Evolutionary conservation across 2,329 filamentous ascomycete species (phyloP), one percentile per base, ranked within the genome.

Genomic region (Cladosporium austrohemisphaericum): DNA sequence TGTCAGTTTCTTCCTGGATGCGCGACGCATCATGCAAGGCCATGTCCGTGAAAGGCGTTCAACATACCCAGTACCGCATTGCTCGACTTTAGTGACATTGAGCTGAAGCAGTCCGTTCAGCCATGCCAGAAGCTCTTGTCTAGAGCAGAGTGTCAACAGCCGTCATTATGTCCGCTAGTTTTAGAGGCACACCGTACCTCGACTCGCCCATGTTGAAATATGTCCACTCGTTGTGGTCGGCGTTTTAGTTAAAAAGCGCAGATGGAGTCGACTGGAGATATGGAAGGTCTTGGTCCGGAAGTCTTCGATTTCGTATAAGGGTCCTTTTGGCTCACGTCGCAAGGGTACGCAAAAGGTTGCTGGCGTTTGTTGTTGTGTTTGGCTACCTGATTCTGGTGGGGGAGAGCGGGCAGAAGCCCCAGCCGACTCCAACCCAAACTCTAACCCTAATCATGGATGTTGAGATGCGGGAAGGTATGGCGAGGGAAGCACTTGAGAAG

Each of bases 31-130:
- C n/a, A n/a, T n/a, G n/a, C n/a, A n/a, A n/a, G n/a, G n/a, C n/a
- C n/a, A n/a, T n/a, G n/a, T n/a, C n/a, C n/a, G n/a, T 9, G 20
- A 29, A 6, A 59, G 56, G 60, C 11, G 13, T 28, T 38, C 60
- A 48, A 64, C 78, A 62, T 84, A 97, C 92, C 92, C 93, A 66
- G 92, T 97, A 70, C 93, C 93, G 71, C 92, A 97, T 79, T 98
- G 93, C 76, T 98, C 93, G 69, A 98, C 89, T 75, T 96, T 97
- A 64, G 79, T 97, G 64, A 98, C 84, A 76, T 97, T 98, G 65
- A 98, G 85, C 76, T 96, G 90, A 44, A 98, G 84, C 55, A 98
- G 86, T 79, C 88, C 92, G 79, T 98, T 98, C 60, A 97, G 78
- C 93, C 93, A 98, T 74, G 84, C 81, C 62, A 98, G 79, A 62